phyloP scores from a whole-genome alignment of 148 eudicot genomes.

The Vaccinium vitisidaea region DNA sequence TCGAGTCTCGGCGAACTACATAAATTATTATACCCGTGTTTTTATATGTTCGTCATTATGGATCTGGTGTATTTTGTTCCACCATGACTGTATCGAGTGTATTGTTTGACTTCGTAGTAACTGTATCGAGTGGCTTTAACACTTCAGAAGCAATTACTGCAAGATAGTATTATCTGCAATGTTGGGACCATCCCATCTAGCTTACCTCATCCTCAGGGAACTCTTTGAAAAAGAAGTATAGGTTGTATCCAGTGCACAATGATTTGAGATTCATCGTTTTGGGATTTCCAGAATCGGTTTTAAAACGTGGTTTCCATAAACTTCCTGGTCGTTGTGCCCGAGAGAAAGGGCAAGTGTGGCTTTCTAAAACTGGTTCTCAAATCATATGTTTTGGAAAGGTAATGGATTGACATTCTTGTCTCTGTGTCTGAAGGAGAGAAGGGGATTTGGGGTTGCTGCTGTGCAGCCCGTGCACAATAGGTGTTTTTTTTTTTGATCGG shows the following conservation, averaged over 20 bases:
- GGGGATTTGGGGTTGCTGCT: too few species aligned
- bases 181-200: not conserved
- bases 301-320: too few species aligned
- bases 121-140: not conserved
- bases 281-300: too few species aligned
- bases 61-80: not conserved
- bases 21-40: not conserved
- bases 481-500: too few species aligned
- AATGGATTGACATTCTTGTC: not conserved
- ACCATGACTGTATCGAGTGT: not conserved
- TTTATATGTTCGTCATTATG: not conserved
- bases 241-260: not conserved
- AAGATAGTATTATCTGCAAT: not conserved
- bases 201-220: not conserved
- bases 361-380: too few species aligned
- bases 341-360: too few species aligned
- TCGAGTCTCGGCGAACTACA: not conserved
- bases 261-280: too few species aligned
- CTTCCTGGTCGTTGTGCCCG: too few species aligned
- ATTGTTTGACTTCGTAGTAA: not conserved
- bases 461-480: too few species aligned
- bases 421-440: not conserved
- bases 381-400: not conserved
- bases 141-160: not conserved
- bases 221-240: not conserved